phyloP scores from a whole-genome alignment of 108 stramenopile species.

The Nannochloropsis gaditana region DNA sequence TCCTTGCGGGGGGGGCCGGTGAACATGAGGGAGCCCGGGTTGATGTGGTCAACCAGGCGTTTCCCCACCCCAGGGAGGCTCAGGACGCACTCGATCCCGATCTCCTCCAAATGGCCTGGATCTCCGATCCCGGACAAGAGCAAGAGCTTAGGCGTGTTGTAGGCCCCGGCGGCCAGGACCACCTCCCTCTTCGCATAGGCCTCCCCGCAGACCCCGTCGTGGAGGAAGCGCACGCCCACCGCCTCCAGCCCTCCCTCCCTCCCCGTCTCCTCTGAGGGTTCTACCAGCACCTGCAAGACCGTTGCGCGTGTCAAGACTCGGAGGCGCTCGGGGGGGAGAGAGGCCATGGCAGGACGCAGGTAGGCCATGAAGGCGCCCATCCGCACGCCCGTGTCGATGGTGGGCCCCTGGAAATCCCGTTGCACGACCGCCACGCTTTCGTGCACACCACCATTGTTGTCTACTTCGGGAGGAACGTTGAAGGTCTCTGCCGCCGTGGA shows the following conservation, averaged over 20 bases:
- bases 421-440: not conserved
- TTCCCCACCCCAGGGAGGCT: slow-evolving; percentile 41
- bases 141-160: slow-evolving; percentile 39
- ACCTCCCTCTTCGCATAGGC: slow-evolving; percentile 29
- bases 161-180: slow-evolving; percentile 38
- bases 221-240: not conserved
- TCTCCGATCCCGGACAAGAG: slow-evolving; percentile 44
- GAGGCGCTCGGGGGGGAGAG: not conserved
- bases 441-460: not conserved
- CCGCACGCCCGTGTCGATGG: not conserved
- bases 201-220: slow-evolving; percentile 6
- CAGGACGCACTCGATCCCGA: slow-evolving; percentile 26
- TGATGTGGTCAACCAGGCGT: slow-evolving; percentile 43
- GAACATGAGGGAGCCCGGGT: not conserved
- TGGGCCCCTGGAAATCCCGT: not conserved
- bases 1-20: not conserved
- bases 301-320: not conserved
- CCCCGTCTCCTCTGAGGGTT: not conserved
- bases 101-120: slow-evolving; percentile 22
- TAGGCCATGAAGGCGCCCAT: slow-evolving; percentile 17
- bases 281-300: not conserved
- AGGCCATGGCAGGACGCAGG: not conserved
- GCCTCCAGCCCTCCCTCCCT: not conserved
- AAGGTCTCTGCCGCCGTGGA: not conserved
- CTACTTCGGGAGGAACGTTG: not conserved